phyloP scores from a whole-genome alignment of 257 asterid genomes.

The Solanum virginianum region DNA sequence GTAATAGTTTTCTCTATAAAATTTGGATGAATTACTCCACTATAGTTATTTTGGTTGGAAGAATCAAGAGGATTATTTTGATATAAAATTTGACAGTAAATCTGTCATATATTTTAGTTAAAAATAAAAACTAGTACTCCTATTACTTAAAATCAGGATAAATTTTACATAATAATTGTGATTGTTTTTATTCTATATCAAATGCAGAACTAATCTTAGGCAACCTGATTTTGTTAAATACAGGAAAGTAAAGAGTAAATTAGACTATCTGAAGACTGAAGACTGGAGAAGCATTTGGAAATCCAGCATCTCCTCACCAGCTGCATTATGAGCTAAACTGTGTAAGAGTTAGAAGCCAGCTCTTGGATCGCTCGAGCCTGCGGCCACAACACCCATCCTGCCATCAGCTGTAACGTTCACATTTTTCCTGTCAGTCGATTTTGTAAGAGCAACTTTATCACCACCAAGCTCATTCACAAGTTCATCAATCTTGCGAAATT shows the following conservation, averaged over 20 bases:
- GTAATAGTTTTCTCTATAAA: no score
- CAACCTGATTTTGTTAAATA: neutral
- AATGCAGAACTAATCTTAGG: neutral
- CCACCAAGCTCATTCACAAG: constrained; percentile 37
- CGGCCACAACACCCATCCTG: constrained; percentile 83
- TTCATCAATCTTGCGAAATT: constrained; percentile 73
- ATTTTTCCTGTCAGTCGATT: constrained; percentile 2
- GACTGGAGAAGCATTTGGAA: neutral
- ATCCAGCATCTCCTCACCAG: neutral
- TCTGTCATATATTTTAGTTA: neutral
- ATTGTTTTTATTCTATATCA: neutral
- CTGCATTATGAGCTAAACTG: neutral
- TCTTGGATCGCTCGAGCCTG: constrained; percentile 69
- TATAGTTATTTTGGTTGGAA: neutral
- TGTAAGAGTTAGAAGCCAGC: constrained; percentile 45
- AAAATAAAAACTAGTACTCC: no score
- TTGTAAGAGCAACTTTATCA: constrained; percentile 1
- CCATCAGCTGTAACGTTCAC: constrained; percentile 18
- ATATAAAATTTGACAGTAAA: neutral
- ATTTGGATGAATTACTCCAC: no score
- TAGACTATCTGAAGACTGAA: neutral
- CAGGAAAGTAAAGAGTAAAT: neutral
- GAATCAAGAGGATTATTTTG: neutral
- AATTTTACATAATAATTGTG: neutral
- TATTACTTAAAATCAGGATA: neutral